Percentiles rank a stretch among this genome's conserved stretches.
Evolutionary conservation across 164 flowering plant species (phyloP).

Genomic region (Saururus chinensis): DNA sequence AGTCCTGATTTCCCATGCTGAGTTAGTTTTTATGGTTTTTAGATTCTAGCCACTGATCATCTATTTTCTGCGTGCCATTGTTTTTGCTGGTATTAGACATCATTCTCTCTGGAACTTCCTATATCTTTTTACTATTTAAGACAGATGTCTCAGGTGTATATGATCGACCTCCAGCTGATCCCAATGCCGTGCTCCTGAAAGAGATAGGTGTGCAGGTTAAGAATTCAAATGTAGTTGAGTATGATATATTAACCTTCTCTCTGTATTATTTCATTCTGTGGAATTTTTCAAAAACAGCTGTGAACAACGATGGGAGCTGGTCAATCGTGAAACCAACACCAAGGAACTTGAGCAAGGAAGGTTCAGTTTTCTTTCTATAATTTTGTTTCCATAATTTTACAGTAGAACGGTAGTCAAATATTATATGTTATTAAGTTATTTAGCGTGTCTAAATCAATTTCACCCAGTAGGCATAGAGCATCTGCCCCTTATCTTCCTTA

Average conservation of each 20-base stretch:
- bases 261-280: not conserved
- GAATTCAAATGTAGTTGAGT: not conserved
- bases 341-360: slow-evolving; percentile 37
- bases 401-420: too few species aligned
- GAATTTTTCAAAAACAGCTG: slow-evolving; percentile 57
- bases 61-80: not conserved
- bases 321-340: slow-evolving; percentile 53
- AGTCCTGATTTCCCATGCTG: not conserved
- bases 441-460: too few species aligned
- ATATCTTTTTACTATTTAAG: slow-evolving; percentile 23
- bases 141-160: slow-evolving; percentile 96
- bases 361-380: slow-evolving; percentile 14
- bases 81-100: not conserved
- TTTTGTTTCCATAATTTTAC: not conserved
- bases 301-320: slow-evolving; percentile 79
- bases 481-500: too few species aligned
- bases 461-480: too few species aligned
- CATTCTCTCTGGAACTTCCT: slow-evolving; percentile 10
- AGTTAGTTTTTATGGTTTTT: not conserved
- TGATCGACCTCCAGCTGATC: slow-evolving; percentile 83
- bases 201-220: slow-evolving; percentile 59
- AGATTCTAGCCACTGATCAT: not conserved
- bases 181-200: slow-evolving; percentile 60
- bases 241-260: not conserved
- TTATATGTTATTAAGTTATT: too few species aligned